Evolutionary conservation across 108 stramenopile genomes (phyloP), one percentile per base, ranked within the genome.

Genomic region (Pseudonitzschia multiseries): DNA sequence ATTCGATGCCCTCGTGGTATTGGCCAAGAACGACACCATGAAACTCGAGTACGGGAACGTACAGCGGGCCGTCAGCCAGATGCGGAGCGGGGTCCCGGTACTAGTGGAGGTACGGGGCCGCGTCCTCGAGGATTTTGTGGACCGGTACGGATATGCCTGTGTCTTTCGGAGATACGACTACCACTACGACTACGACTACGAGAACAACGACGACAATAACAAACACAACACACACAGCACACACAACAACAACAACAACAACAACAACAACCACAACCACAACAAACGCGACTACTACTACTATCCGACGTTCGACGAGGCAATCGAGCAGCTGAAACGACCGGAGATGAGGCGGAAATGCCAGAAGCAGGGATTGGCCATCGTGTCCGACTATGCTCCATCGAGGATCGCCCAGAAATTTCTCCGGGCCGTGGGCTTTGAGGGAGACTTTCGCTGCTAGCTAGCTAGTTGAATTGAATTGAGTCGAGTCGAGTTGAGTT

Each of bases 51-150:
- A 71, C 28, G 71, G 71, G 0, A 71, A 71, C 41, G 71, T 71
- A 8, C 71, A 71, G 59, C 33, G 71, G 61, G 71, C 71, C 17
- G 44, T 71, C 9, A 71, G 71, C 28, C 71, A 71, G 33, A 71
- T 71, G 71, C 42, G 71, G 27, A 61, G 59, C 43, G 71, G 71
- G 18, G 71, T 71, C 1, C 71, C 71, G 21, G 43, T 71, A 4
- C 8, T 71, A 14, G 1, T 71, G 5, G 71, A 71, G 43, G 59
- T 71, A 17, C 43, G 36, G 0, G 71, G 71, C 26, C 18, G 32
- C 22, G 57, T 71, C 17, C 28, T 71, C 14, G 41, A 71, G 22
- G 59, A 71, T 29, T 71, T 71, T 61, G 42, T 61, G 1, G 24
- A 41, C 10, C 43, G 43, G 13, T 60, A 61, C 71, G 44, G 59